Percentiles rank a stretch among this genome's conserved stretches.
phyloP scores from a whole-genome alignment of 2,329 filamentous ascomycete genomes.

The Colletotrichum sublineola region DNA sequence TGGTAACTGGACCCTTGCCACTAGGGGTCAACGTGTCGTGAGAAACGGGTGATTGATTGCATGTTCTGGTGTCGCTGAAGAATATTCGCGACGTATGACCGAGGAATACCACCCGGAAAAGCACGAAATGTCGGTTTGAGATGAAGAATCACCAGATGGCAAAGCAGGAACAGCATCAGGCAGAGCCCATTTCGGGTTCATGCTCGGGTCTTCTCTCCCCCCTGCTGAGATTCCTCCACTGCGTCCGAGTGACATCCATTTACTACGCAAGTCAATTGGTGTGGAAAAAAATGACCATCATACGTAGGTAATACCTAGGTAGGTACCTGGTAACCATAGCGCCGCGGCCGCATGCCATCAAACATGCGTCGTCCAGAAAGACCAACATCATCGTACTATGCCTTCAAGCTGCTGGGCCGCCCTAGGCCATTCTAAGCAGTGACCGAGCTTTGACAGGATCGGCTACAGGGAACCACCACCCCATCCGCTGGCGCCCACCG shows the following conservation, averaged over 20 bases:
- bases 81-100: slow-evolving; percentile 25
- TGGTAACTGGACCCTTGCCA: not conserved
- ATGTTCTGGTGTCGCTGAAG: slow-evolving; percentile 20
- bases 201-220: not conserved
- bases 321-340: too few species aligned
- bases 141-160: slow-evolving; percentile 33
- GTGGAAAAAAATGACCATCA: not conserved
- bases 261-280: not conserved
- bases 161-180: slow-evolving; percentile 25
- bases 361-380: not conserved
- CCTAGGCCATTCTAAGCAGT: slow-evolving; percentile 14
- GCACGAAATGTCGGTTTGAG: slow-evolving; percentile 21
- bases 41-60: slow-evolving; percentile 8
- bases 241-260: not conserved
- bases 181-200: slow-evolving; percentile 14
- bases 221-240: not conserved
- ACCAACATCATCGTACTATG: not conserved
- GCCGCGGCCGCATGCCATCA: too few species aligned
- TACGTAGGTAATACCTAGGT: too few species aligned
- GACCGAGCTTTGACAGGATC: slow-evolving; percentile 30
- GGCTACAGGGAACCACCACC: slow-evolving; percentile 13
- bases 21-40: not conserved
- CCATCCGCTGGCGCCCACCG: slow-evolving; percentile 17
- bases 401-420: not conserved
- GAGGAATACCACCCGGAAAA: slow-evolving; percentile 30